Conservation (phyloP, 208 protist species). For the Acanthamoeba royreba region DNA sequence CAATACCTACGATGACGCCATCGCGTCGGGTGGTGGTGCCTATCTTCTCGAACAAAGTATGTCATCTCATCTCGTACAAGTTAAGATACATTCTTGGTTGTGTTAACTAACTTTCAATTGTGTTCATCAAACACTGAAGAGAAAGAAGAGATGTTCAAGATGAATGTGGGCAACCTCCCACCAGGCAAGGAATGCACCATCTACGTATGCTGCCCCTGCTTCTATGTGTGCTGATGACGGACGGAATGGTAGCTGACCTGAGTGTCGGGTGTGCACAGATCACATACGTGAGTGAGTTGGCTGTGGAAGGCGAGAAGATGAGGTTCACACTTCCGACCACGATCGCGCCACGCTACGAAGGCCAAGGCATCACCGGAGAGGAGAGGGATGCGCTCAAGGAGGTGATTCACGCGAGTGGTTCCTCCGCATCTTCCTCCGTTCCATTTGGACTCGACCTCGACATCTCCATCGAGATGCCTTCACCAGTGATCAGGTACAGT, state of each 20-base stretch:
- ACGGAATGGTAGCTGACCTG: not conserved
- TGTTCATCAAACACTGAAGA: not conserved
- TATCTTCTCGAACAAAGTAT: slow-evolving; percentile 49
- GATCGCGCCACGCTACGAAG: slow-evolving; percentile 11
- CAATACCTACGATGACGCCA: slow-evolving; percentile 33
- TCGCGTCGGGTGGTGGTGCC: not conserved
- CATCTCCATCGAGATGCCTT: slow-evolving; percentile 28
- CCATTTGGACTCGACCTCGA: not conserved
- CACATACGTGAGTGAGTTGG: not conserved
- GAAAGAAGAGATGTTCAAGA: not conserved
- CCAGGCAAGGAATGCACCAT: slow-evolving; percentile 37
- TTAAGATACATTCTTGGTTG: not conserved
- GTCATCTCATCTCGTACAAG: not conserved
- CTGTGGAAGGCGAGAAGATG: not conserved
- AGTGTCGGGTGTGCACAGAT: not conserved
- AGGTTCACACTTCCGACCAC: slow-evolving; percentile 19
- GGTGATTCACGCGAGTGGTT: not conserved
- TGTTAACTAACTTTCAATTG: not conserved
- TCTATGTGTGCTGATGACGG: not conserved
- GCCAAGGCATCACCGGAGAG: not conserved
- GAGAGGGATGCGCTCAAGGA: not conserved
- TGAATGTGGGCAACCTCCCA: slow-evolving; percentile 31
- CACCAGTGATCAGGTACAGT: not conserved
- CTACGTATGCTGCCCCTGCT: not conserved
- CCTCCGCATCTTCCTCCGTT: not conserved